Base-by-base conservation (phyloP, 2,329 filamentous ascomycete species). In the Diaporthe batatas region DNA sequence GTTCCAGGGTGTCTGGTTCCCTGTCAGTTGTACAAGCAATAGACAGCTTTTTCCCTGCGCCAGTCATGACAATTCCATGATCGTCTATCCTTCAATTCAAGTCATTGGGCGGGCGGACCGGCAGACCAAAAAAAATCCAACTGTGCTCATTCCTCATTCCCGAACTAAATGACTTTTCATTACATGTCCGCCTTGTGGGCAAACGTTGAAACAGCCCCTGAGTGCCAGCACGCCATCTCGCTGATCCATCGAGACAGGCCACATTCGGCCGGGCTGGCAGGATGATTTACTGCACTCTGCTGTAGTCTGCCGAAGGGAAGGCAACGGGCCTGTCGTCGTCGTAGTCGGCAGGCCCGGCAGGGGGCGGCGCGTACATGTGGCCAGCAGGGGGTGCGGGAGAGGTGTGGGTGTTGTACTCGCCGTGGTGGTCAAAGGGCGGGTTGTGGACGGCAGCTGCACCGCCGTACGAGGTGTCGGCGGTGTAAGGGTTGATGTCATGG, bases 271-370 rank as follows among this genome's bases (percentile, higher is more conserved):
- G 14, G 39, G 62, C 62, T 53, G 29, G 47, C 62, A 36, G n/a
- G 34, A 57, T 57, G 70, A 29, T 36, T 78, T 81, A 82, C 73
- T 83, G 78, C 71, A 83, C 85, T 74, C 87, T 84, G 77, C 90
- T 87, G 78, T 92, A 91, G 78, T 90, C 86, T 47, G 79, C 90
- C 25, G 82, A 80, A 2, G 90, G 90, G 78, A 91, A 92, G 70
- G 87, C 85, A 25, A 82, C 86, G 0, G 88, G 86, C 73, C 80
- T 78, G 68, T 83, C 80, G 68, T 86, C 84, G 59, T 85, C 83
- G 75, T 86, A 87, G 36, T 83, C 83, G 25, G 85, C 83, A 29
- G 83, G 80, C 39, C 39, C 39, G 1, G 82, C 81, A 7, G 83
- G 83, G 7, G 73, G 67, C 10, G 82, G 82, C 53, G 79, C 82